Conservation (phyloP, 768 basidiomycete genomes). For the Mycena maculata region DNA sequence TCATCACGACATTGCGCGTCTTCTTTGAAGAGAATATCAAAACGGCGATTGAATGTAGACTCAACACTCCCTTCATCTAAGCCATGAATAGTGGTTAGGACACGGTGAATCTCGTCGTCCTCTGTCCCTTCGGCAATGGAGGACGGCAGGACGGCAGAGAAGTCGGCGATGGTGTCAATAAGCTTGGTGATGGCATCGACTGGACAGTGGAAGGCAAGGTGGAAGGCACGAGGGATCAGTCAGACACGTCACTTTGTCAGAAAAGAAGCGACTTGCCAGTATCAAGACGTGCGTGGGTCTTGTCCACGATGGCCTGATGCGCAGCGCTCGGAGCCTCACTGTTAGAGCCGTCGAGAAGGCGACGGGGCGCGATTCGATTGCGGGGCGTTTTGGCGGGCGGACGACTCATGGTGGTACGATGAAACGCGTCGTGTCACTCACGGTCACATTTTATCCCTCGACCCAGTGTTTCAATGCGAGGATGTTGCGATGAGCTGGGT, state of each 20-base stretch:
- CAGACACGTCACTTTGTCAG: too few species aligned
- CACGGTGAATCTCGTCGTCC: conserved; percentile 24
- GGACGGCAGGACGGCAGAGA: neutral
- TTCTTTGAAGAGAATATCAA: conserved; percentile 32
- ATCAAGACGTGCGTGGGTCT: neutral
- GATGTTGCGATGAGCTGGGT: too few species aligned
- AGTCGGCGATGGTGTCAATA: neutral
- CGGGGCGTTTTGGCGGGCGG: too few species aligned
- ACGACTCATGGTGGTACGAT: too few species aligned
- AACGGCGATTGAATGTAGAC: conserved; percentile 30
- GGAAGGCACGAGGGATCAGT: too few species aligned
- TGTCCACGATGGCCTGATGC: neutral
- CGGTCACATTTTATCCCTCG: too few species aligned
- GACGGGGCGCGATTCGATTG: too few species aligned
- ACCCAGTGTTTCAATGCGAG: too few species aligned
- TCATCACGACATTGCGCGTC: conserved; percentile 28
- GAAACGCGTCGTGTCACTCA: too few species aligned
- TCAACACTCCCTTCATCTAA: conserved; percentile 12
- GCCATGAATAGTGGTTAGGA: conserved; percentile 17
- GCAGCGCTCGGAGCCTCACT: neutral
- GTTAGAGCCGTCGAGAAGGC: neutral
- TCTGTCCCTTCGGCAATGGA: neutral
- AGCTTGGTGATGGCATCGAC: too few species aligned
- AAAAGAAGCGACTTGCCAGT: neutral
- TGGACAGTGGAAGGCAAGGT: too few species aligned